Evolutionary conservation across 257 asterid species (phyloP).

Genomic region (Mitragyna speciosa): DNA sequence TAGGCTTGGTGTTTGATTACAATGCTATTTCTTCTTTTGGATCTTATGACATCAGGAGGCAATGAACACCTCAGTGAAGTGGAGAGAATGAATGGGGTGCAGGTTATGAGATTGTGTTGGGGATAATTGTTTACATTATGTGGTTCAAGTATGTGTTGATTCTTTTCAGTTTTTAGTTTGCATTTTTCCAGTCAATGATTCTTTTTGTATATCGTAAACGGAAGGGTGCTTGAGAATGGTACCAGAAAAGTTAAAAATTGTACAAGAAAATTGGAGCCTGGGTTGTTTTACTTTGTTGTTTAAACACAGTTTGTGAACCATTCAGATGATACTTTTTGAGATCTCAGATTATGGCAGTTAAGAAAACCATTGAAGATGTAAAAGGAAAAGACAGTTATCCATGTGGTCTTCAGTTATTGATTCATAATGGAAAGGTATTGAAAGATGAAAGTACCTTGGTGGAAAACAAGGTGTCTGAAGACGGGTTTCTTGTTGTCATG

Average conservation of each 20-base stretch:
- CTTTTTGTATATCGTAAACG: neutral
- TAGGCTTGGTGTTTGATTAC: neutral
- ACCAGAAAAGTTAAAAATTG: neutral
- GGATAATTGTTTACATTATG: neutral
- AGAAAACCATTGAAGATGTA: slow-evolving; percentile 82
- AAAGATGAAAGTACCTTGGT: slow-evolving; percentile 80
- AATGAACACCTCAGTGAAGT: neutral
- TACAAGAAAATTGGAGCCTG: neutral
- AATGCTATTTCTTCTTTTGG: neutral
- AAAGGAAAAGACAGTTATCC: slow-evolving; percentile 92
- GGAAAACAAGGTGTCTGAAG: slow-evolving; percentile 81
- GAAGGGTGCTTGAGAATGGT: neutral
- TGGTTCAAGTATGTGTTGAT: neutral
- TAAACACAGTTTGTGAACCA: slow-evolving; percentile 11
- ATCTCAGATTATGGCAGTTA: slow-evolving; percentile 77
- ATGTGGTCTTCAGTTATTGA: slow-evolving; percentile 85
- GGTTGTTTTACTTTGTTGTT: neutral
- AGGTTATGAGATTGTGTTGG: neutral
- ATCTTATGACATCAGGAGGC: neutral
- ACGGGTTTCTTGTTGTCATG: slow-evolving; percentile 96
- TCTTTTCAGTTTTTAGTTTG: neutral
- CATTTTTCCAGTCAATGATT: neutral
- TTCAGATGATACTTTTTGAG: slow-evolving; percentile 13
- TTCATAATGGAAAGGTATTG: slow-evolving; percentile 85
- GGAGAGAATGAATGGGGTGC: neutral